Conservation (phyloP, 371 early-diverging fungal genomes). For the Mucor lusitanicus region DNA sequence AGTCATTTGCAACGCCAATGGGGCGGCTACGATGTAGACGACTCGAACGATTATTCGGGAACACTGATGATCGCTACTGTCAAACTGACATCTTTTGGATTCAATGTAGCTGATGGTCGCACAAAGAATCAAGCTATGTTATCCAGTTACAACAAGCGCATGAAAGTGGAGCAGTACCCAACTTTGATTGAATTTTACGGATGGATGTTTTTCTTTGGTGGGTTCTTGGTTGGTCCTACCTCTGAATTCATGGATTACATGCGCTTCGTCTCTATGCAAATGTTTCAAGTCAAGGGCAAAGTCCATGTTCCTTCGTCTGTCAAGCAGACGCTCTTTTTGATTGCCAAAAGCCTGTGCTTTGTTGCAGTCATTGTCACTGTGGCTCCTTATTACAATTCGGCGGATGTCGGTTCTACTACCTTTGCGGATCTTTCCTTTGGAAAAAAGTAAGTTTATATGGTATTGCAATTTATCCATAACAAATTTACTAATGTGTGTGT, state of each 20-base stretch:
- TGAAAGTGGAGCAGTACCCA: slow-evolving; percentile 60
- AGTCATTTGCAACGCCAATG: slow-evolving; percentile 61
- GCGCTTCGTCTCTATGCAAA: slow-evolving; percentile 52
- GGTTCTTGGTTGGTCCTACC: slow-evolving; percentile 82
- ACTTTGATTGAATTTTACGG: slow-evolving; percentile 76
- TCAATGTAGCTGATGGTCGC: slow-evolving; percentile 70
- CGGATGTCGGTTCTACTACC: slow-evolving; percentile 19
- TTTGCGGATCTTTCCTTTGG: neutral
- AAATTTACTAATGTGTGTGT: neutral
- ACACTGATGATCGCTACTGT: slow-evolving; percentile 89
- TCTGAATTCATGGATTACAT: slow-evolving; percentile 73
- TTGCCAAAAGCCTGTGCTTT: slow-evolving; percentile 35
- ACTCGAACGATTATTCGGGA: slow-evolving; percentile 74
- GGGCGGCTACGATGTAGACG: slow-evolving; percentile 36
- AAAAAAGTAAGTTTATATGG: slow-evolving; percentile 1
- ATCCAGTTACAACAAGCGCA: slow-evolving; percentile 58
- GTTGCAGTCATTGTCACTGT: slow-evolving; percentile 30
- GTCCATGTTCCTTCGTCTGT: slow-evolving; percentile 13
- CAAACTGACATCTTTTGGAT: slow-evolving; percentile 83
- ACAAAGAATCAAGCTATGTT: slow-evolving; percentile 30
- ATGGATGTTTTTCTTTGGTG: slow-evolving; percentile 82
- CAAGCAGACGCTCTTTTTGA: slow-evolving; percentile 25
- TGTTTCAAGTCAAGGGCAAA: slow-evolving; percentile 45
- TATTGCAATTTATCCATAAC: neutral
- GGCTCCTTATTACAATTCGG: slow-evolving; percentile 36